Evolutionary conservation across 1,284 basidiomycete genomes (phyloP).

Genomic region (Trametes versicolor): DNA sequence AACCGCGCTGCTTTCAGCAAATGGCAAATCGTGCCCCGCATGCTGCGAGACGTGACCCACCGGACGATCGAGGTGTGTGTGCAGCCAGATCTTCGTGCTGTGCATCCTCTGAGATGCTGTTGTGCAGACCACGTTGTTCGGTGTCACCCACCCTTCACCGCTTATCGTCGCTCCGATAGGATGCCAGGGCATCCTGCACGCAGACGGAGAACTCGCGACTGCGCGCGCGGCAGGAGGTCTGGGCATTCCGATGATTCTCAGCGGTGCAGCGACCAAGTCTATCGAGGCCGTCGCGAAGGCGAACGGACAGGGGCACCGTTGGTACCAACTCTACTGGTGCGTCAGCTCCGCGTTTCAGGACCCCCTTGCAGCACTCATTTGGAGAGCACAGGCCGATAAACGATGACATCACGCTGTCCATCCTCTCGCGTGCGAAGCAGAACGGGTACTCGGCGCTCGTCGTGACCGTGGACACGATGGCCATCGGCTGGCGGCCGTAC

Average conservation of each 20-base stretch:
- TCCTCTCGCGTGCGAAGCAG: conserved; percentile 72
- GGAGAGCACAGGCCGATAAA: conserved; percentile 57
- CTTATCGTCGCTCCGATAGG: conserved; percentile 81
- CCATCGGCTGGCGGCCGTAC: conserved; percentile 74
- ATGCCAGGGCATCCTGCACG: conserved; percentile 70
- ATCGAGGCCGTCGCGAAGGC: conserved; percentile 79
- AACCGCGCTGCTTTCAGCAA: conserved; percentile 66
- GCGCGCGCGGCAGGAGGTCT: conserved; percentile 73
- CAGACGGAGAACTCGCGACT: conserved; percentile 74
- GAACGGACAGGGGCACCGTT: conserved; percentile 70
- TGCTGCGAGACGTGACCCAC: conserved; percentile 75
- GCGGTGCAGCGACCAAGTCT: conserved; percentile 73
- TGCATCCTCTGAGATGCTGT: neutral
- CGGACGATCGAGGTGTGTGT: conserved; percentile 66
- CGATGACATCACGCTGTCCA: conserved; percentile 69
- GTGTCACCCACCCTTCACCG: conserved; percentile 70
- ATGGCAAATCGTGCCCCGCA: conserved; percentile 77
- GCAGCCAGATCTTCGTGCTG: neutral
- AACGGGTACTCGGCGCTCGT: conserved; percentile 75
- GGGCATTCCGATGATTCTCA: conserved; percentile 76
- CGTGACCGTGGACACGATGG: conserved; percentile 73
- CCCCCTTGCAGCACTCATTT: too few species aligned
- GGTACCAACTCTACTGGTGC: conserved; percentile 86
- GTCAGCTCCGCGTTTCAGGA: conserved; percentile 1
- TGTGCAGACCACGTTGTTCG: conserved; percentile 54